A percentile compares a stretch with the other conserved stretches of the same genome.
Conservation (phyloP, 805 yeast species). For the Candida tibetensis region DNA sequence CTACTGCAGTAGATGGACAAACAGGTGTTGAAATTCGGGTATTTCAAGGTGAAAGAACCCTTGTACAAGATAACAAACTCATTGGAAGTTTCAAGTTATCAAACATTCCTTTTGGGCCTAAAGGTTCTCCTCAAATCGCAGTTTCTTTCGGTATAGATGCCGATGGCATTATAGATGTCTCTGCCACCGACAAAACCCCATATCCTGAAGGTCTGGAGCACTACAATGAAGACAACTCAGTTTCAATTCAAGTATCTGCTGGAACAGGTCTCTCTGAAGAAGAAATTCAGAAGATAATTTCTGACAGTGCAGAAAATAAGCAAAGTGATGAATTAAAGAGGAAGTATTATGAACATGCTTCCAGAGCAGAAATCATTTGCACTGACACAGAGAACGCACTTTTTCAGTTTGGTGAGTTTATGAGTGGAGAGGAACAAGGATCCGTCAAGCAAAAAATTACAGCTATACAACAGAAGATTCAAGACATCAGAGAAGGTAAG, state of each 20-base stretch:
- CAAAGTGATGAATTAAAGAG: constrained; percentile 57
- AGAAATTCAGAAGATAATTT: constrained; percentile 61
- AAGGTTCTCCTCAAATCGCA: constrained; percentile 76
- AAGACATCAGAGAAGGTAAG: constrained; percentile 31
- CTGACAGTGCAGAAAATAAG: constrained; percentile 63
- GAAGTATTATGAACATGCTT: constrained; percentile 68
- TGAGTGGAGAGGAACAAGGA: constrained; percentile 49
- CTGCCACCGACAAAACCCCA: constrained; percentile 53
- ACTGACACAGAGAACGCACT: constrained; percentile 89
- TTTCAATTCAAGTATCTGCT: constrained; percentile 48
- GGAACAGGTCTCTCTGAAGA: constrained; percentile 57
- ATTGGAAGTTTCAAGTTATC: constrained; percentile 72
- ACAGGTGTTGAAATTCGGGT: constrained; percentile 80
- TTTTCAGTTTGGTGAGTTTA: constrained; percentile 56
- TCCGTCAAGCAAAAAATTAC: constrained; percentile 17
- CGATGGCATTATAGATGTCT: constrained; percentile 64
- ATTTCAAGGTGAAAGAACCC: constrained; percentile 77
- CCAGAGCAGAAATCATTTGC: constrained; percentile 72
- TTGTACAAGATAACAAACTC: constrained; percentile 73
- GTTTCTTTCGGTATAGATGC: constrained; percentile 81
- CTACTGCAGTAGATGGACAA: constrained; percentile 83
- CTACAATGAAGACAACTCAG: constrained; percentile 48
- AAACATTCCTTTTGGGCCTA: constrained; percentile 72
- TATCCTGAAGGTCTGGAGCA: constrained; percentile 35
- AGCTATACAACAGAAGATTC: constrained; percentile 26